Conservation (phyloP, 495 filamentous ascomycete genomes). For the Daldinia bambusicola region DNA sequence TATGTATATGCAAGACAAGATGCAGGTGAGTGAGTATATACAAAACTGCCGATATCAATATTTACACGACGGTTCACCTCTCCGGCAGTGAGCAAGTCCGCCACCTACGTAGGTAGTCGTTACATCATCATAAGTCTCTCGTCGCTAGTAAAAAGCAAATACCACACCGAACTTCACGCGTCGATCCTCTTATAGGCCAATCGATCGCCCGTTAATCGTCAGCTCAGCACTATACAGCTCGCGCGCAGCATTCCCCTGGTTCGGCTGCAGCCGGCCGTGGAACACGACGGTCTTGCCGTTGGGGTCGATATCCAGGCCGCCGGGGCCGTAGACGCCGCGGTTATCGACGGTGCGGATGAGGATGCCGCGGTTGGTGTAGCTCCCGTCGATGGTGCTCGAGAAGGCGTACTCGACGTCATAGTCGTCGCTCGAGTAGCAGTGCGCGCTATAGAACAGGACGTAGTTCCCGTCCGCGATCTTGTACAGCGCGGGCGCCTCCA, state of each 20-base stretch:
- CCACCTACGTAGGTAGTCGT: conserved; percentile 5
- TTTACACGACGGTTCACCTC: conserved; percentile 5
- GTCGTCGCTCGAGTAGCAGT: conserved; percentile 61
- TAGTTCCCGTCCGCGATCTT: conserved; percentile 60
- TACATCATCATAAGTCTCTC: conserved; percentile 2
- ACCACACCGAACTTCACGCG: neutral
- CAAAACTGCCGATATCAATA: conserved; percentile 18
- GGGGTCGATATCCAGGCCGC: conserved; percentile 47
- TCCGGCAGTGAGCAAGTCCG: neutral
- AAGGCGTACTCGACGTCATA: conserved; percentile 69
- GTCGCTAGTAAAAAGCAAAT: neutral
- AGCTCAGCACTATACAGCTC: conserved; percentile 44
- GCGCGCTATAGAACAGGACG: conserved; percentile 70
- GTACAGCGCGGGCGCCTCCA: conserved; percentile 69
- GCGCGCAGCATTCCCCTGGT: conserved; percentile 28
- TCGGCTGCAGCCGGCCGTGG: conserved; percentile 43
- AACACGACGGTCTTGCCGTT: conserved; percentile 45
- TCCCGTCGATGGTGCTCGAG: conserved; percentile 56
- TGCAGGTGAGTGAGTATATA: conserved; percentile 26
- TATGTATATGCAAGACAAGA: conserved; percentile 8
- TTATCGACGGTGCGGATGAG: conserved; percentile 45
- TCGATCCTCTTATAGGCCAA: conserved; percentile 5
- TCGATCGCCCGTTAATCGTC: conserved; percentile 41
- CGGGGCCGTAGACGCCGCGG: conserved; percentile 43
- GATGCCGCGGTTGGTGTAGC: conserved; percentile 56